phyloP scores from a whole-genome alignment of 179 eudicot genomes.

The Vitellaria paradoxa region DNA sequence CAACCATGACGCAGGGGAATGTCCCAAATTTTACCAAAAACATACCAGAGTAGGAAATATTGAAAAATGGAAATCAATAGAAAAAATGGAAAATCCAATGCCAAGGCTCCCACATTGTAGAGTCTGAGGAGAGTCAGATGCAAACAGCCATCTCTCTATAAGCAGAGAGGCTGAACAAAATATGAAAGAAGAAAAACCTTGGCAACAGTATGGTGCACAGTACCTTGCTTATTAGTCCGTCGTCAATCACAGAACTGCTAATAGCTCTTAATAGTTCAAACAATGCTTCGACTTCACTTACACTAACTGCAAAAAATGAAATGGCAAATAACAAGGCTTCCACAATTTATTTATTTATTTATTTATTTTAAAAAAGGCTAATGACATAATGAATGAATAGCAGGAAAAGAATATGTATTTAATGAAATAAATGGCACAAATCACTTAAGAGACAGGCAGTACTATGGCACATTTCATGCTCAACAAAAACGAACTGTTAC shows the following conservation, averaged over 20 bases:
- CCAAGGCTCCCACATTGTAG: too few relatives aligned
- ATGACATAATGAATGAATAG: not conserved
- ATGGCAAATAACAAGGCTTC: conserved; percentile 3
- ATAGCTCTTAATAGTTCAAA: conserved; percentile 89
- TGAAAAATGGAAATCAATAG: not conserved
- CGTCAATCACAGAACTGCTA: conserved; percentile 88
- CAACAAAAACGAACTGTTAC: not conserved
- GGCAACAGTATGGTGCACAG: not conserved
- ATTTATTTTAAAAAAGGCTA: not conserved
- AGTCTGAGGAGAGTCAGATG: too few relatives aligned
- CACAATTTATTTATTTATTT: not conserved
- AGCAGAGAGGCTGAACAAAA: not conserved
- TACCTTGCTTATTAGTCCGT: conserved; percentile 97
- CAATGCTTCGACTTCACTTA: conserved; percentile 97
- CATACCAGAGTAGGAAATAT: not conserved
- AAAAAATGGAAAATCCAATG: not conserved
- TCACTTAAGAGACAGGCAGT: not conserved
- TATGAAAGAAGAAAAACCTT: not conserved
- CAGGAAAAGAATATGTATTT: not conserved
- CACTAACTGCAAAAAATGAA: conserved; percentile 61
- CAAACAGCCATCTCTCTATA: not conserved
- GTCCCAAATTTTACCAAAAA: too few relatives aligned
- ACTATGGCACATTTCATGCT: not conserved
- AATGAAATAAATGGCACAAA: not conserved
- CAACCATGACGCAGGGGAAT: not conserved